These are phyloP conservation scores for Pichia ethanolica DNA, from an alignment of 805 yeast species.

Conservation along the genomic window DNA sequence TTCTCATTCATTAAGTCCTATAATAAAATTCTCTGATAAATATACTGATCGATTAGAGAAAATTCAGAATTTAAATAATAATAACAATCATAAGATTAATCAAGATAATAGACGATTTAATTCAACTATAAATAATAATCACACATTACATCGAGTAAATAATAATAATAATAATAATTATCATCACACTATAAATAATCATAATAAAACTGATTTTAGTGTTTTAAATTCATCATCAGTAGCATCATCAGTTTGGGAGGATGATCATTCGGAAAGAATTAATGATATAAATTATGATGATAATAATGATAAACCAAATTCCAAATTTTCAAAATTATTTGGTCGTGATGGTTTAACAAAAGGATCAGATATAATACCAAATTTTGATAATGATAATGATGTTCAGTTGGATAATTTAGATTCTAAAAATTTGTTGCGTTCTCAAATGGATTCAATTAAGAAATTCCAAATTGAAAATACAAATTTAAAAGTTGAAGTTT, in stretches of 20 bases:
- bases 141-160: constrained; percentile 1
- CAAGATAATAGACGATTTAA: neutral
- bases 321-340: constrained; percentile 11
- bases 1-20: constrained; percentile 2
- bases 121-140: neutral
- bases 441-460: constrained; percentile 22
- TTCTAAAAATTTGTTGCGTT: constrained; percentile 16
- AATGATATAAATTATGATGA: constrained; percentile 4
- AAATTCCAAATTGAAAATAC: constrained; percentile 35
- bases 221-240: constrained; percentile 12
- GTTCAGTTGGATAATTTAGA: constrained; percentile 10
- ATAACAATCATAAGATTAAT: neutral
- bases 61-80: neutral
- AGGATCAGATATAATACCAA: constrained; percentile 23
- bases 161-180: neutral
- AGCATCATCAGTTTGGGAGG: constrained; percentile 16
- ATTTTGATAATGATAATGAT: constrained; percentile 16
- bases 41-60: neutral
- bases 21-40: neutral
- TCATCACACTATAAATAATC: no score
- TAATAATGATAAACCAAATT: neutral
- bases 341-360: constrained; percentile 6
- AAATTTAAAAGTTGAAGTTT: constrained; percentile 36
- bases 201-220: constrained; percentile 1
- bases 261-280: constrained; percentile 8